phyloP scores from a whole-genome alignment of 306 rosid species.

The Vachellia collinsii region DNA sequence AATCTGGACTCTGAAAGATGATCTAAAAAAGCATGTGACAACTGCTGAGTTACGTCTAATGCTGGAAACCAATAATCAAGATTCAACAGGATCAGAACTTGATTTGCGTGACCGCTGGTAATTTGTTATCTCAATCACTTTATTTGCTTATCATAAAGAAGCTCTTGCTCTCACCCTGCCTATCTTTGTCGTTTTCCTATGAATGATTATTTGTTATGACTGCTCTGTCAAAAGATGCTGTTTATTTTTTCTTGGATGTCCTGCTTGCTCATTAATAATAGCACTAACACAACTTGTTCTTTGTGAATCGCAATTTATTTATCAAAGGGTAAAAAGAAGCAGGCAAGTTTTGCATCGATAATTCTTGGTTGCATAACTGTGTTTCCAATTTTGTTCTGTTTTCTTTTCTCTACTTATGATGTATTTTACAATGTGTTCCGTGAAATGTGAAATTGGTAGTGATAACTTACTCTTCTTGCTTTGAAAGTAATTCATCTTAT shows the following conservation, averaged over 20 bases:
- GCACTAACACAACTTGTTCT: constrained; percentile 22
- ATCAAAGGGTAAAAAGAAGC: constrained; percentile 32
- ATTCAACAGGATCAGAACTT: constrained; percentile 86
- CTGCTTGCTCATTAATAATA: constrained; percentile 15
- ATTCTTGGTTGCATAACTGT: constrained; percentile 1
- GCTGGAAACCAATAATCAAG: constrained; percentile 78
- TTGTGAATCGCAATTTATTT: constrained; percentile 25
- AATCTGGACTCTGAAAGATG: constrained; percentile 88
- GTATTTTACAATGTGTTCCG: constrained; percentile 21
- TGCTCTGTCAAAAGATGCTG: constrained; percentile 21
- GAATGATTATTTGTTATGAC: constrained; percentile 23
- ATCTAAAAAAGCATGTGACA: constrained; percentile 74
- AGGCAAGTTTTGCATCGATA: constrained; percentile 22
- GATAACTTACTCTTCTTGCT: neutral
- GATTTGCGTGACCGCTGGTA: constrained; percentile 97
- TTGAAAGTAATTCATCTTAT: neutral
- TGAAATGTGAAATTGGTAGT: constrained; percentile 8
- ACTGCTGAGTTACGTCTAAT: constrained; percentile 79
- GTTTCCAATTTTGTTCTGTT: constrained; percentile 22
- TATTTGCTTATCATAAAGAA: constrained; percentile 1
- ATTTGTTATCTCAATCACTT: constrained; percentile 3
- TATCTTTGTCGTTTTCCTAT: constrained; percentile 1
- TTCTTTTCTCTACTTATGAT: constrained; percentile 15
- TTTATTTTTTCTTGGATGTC: constrained; percentile 25
- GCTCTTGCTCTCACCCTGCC: constrained; percentile 1